phyloP scores from a whole-genome alignment of 208 protist genomes.

The Crithidia mellificae region DNA sequence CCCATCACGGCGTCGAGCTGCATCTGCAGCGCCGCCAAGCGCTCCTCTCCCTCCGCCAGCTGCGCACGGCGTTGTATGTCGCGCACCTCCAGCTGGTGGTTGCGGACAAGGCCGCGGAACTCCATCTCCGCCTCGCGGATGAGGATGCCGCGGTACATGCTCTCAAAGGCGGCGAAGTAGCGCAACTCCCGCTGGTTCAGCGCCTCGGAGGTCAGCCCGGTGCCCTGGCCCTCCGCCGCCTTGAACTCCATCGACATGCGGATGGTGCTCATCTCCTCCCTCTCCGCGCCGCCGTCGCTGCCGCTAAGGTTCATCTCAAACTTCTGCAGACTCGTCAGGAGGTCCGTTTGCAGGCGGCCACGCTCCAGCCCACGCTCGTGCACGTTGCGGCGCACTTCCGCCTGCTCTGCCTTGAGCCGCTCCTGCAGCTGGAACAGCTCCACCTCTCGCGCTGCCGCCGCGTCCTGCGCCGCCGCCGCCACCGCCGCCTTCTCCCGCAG shows the following conservation, averaged over 20 bases:
- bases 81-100: slow-evolving; percentile 38
- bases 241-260: slow-evolving; percentile 31
- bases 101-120: slow-evolving; percentile 33
- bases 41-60: slow-evolving; percentile 34
- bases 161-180: slow-evolving; percentile 40
- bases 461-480: slow-evolving; percentile 32
- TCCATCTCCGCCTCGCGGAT: slow-evolving; percentile 34
- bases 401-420: slow-evolving; percentile 29
- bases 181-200: slow-evolving; percentile 36
- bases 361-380: slow-evolving; percentile 16
- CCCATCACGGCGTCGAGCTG: slow-evolving; percentile 27
- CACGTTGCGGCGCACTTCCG: slow-evolving; percentile 31
- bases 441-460: slow-evolving; percentile 12
- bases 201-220: slow-evolving; percentile 9
- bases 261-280: slow-evolving; percentile 20
- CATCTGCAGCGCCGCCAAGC: slow-evolving; percentile 26
- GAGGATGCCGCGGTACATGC: slow-evolving; percentile 43
- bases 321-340: slow-evolving; percentile 26
- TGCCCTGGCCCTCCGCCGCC: background rate
- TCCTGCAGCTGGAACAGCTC: slow-evolving; percentile 38
- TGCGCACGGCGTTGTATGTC: slow-evolving; percentile 36
- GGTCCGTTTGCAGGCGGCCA: slow-evolving; percentile 22
- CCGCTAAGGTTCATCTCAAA: slow-evolving; percentile 29
- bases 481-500: slow-evolving; percentile 32
- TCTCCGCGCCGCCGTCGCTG: background rate